Evolutionary conservation across 129 eudicot genomes (phyloP), one percentile per base, ranked within the genome.

Genomic region (Arctium lappa): DNA sequence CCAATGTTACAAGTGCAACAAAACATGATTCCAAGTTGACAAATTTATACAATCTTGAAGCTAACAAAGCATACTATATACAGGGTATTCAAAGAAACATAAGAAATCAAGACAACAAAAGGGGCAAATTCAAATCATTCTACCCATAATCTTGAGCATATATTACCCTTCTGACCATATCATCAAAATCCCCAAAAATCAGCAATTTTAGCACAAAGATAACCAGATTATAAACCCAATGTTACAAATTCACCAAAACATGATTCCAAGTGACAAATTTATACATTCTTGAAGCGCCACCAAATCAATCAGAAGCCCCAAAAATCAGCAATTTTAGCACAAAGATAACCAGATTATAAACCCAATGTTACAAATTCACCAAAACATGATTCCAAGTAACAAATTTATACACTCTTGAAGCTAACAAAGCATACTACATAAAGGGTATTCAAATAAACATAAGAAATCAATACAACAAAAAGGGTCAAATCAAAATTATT

Each of bases 81-180:
- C 27, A 22, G 27, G 27, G 27, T 22, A 22, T 22, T 22, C 27
- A 22, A 22, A 22, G 27, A 22, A 22, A 22, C 27, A 22, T 22
- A 22, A 22, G 27, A 22, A 22, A 22, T 22, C 27, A 22, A 22
- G 27, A 22, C 27, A 22, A 22, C 27, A 22, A 22, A 22, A 22
- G 27, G 27, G 27, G 27, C 27, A 22, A 22, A 22, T 22, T 22
- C 27, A 22, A 22, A 22, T 22, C 27, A 22, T 22, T 22, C 27
- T 22, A 22, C 27, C 27, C 27, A 22, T 22, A 22, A 22, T 22
- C 27, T 22, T 22, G 27, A 22, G 27, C 27, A 22, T 22, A 22
- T 22, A 80, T 75, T 88, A 80, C 86, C 86, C 80, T 89, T 94
- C 98, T 94, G 69, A 50, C 63, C 68, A 77, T 73, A 74, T 30